Base-by-base conservation (phyloP, 345 rosid species). In the Dimocarpus longan region DNA sequence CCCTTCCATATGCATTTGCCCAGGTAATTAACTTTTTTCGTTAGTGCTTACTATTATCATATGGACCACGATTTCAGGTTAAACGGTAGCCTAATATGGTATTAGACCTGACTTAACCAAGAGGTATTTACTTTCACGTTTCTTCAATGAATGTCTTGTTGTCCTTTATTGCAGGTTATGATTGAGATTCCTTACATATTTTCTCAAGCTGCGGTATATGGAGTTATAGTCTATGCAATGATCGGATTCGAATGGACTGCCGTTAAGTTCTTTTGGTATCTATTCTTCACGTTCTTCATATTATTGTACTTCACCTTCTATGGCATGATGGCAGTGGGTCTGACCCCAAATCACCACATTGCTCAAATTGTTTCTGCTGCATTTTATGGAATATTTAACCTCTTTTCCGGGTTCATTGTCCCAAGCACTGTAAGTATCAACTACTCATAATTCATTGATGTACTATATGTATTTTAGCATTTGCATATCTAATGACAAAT, bases 221-320 rank as follows among this genome's bases (percentile, higher is more conserved):
- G 84, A 13, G 3, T 78, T 66, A 21, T 88, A 50, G 82, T 83
- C 12, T 84, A 88, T 56, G 54, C 89, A 19, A 86, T 86, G 89
- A 78, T 81, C 24, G 85, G 81, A 67, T 86, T 84, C 12, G 78
- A 88, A 37, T 83, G 88, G 89, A 81, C 74, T 1, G 76, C 73
- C 0, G 62, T 79, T 10, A 85, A 82, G 85, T 80, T 82, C 82
- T 78, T 85, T 52, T 82, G 86, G 84, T 85, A 75, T 42, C 3
- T 83, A n/a, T 88, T 86, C 81, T 86, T 84, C 80, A 80, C 80
- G 79, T 83, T 75, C 83, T 85, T 84, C 81, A 75, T 89, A 26
- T 71, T 88, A 28, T 52, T 86, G 60, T 86, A 84, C 88, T 88
- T 86, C 87, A 83, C 89, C 80, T 86, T 37, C 80, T 83, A 84